Percentiles rank a stretch among this genome's conserved stretches.
Conservation (phyloP, 176 grass and related monocot genomes). For the Lolium multiflorum region DNA sequence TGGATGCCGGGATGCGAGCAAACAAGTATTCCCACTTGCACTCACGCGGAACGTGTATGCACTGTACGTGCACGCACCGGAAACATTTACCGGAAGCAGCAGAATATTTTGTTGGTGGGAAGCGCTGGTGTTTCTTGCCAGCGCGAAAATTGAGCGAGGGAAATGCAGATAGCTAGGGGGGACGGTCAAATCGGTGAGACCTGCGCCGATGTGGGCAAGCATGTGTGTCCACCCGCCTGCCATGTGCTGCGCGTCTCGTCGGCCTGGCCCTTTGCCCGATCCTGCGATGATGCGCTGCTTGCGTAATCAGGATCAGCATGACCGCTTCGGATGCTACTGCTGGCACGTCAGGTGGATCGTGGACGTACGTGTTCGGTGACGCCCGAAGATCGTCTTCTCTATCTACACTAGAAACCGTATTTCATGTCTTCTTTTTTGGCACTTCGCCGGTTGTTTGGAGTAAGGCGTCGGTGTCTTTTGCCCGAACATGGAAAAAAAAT, state of each 20-base stretch:
- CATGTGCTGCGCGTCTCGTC: not conserved
- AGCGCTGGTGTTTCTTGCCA: not conserved
- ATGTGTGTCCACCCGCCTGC: conserved; percentile 24
- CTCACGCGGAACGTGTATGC: not conserved
- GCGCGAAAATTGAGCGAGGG: not conserved
- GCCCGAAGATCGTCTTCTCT: no score
- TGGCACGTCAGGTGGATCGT: not conserved
- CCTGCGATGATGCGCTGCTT: conserved; percentile 18
- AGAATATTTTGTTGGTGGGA: no score
- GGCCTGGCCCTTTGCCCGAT: not conserved
- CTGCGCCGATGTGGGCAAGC: conserved; percentile 23
- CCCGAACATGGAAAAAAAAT: no score
- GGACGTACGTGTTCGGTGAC: no score
- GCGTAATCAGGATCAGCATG: not conserved
- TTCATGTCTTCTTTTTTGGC: no score
- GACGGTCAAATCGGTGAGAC: conserved; percentile 37
- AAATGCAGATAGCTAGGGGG: not conserved
- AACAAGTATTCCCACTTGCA: conserved; percentile 6
- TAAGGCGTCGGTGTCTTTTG: no score
- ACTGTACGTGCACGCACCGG: not conserved
- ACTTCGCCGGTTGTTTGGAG: no score
- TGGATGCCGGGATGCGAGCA: conserved; percentile 3
- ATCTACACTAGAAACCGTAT: no score
- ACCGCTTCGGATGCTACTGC: not conserved
- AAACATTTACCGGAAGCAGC: conserved; percentile 9